Percentiles rank a stretch among this genome's conserved stretches.
phyloP scores from a whole-genome alignment of 176 grass and related monocot genomes.

The Otatea glauca region DNA sequence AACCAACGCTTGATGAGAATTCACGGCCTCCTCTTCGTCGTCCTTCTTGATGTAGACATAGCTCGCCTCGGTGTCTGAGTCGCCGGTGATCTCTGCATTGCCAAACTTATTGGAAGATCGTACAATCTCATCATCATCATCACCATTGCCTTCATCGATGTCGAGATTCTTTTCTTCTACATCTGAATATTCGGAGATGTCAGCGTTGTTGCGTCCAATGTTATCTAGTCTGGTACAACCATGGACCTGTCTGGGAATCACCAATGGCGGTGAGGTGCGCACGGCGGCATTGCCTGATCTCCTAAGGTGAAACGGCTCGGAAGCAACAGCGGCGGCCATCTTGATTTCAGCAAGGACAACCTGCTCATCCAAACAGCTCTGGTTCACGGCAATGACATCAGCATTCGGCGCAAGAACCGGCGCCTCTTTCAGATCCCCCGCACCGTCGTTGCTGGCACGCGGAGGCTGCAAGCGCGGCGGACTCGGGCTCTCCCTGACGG shows the following conservation, averaged over 20 bases:
- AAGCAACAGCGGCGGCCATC: constrained; percentile 7
- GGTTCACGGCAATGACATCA: neutral
- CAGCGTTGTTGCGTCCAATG: neutral
- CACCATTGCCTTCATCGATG: neutral
- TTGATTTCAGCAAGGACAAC: neutral
- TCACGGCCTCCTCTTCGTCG: neutral
- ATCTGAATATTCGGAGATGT: neutral
- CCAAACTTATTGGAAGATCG: constrained; percentile 1
- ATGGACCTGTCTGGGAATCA: neutral
- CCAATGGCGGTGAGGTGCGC: neutral
- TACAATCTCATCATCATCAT: neutral
- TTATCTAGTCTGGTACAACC: neutral
- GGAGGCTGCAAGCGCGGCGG: constrained; percentile 13
- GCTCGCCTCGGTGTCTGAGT: constrained; percentile 61
- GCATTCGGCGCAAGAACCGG: neutral
- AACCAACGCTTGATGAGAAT: neutral
- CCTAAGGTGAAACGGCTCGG: neutral
- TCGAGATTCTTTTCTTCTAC: neutral
- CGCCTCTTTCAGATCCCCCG: neutral
- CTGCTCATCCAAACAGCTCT: constrained; percentile 8
- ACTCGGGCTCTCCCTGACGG: constrained; percentile 23
- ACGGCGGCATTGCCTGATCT: constrained; percentile 7
- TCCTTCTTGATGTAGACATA: constrained; percentile 57
- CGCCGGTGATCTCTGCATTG: constrained; percentile 33
- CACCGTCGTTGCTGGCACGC: constrained; percentile 15